Evolutionary conservation across 2,329 filamentous ascomycete species (phyloP), one percentile per base, ranked within the genome.

Genomic region (Aspergillus pseudonomiae): DNA sequence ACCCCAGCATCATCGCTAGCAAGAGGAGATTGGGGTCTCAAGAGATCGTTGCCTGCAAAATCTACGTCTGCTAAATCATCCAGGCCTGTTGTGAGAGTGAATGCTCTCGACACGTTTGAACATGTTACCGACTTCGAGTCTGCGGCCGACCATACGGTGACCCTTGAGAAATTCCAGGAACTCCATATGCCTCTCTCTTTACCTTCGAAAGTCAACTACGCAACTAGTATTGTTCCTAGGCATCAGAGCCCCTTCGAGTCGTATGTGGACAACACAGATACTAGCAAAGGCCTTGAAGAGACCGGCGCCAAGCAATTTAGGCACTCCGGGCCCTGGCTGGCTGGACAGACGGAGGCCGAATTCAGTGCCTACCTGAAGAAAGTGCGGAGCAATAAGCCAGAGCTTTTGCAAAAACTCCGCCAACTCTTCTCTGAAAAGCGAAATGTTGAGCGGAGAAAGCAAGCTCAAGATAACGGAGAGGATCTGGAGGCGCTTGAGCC

Each of bases 21-120:
- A 46, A 87, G 87, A 73, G 94, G 94, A 41, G 94, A 98, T 74
- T 98, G 94, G 94, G 94, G 94, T 16, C 82, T 97, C 71, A 98
- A 98, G 81, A 85, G 94, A 61, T 85, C 93, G 1, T 83, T 98
- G 6, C 94, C 94, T 1, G 80, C 90, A 10, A 90, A 90, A 75
- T 89, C 90, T 3, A 94, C 92, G 6, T 86, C 88, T 24, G 87
- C 87, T 60, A 88, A 88, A 7, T 88, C 89, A 7, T 81, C 79
- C 52, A 89, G 88, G n/a, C 91, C 93, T 11, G 83, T 91, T 57
- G 86, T 97, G 60, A 88, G 92, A 67, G 81, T 98, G 69, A 89
- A 88, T 71, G 86, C 90, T 64, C 85, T 96, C 67, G 94, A 98
- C 81, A 91, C 92, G 2, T 86, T 89, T 70, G 93, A 97, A 79